Conservation (phyloP, 306 rosid genomes). For the Acacia melanoxylon region DNA sequence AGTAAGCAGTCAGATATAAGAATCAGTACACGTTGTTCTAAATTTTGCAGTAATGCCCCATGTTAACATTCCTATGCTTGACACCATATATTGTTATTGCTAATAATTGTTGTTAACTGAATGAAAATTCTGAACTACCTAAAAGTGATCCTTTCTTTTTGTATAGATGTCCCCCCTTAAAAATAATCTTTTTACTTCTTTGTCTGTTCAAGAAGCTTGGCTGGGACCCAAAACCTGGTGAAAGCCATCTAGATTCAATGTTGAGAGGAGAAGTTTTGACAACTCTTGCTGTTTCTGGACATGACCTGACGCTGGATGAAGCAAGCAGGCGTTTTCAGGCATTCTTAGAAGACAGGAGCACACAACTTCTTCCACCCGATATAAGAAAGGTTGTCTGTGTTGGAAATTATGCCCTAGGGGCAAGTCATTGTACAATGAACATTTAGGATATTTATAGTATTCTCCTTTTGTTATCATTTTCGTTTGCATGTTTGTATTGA, state of each 20-base stretch:
- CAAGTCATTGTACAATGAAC: no score
- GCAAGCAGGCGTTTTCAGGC: conserved; percentile 74
- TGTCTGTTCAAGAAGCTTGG: conserved; percentile 74
- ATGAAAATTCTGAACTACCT: conserved; percentile 12
- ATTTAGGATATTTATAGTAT: no score
- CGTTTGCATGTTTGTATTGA: no score
- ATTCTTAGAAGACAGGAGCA: conserved; percentile 76
- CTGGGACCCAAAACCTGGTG: conserved; percentile 78
- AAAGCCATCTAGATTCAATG: conserved; percentile 75
- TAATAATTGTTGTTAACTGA: neutral
- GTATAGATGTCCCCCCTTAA: conserved; percentile 41
- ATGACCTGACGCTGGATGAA: conserved; percentile 73
- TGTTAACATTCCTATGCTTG: conserved; percentile 12
- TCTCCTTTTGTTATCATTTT: no score
- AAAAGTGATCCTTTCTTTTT: conserved; percentile 27
- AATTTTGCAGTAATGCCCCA: conserved; percentile 3
- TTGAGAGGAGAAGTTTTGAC: conserved; percentile 93
- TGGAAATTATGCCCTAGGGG: no score
- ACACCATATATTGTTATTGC: neutral
- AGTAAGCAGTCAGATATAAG: conserved; percentile 51
- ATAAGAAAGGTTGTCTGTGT: conserved; percentile 72
- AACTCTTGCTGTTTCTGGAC: conserved; percentile 74
- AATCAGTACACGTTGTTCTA: conserved; percentile 7
- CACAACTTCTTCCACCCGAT: conserved; percentile 89
- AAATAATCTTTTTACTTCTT: conserved; percentile 29